Conservation (phyloP, 139 green algal genomes). For the Dunaliella sp. region DNA sequence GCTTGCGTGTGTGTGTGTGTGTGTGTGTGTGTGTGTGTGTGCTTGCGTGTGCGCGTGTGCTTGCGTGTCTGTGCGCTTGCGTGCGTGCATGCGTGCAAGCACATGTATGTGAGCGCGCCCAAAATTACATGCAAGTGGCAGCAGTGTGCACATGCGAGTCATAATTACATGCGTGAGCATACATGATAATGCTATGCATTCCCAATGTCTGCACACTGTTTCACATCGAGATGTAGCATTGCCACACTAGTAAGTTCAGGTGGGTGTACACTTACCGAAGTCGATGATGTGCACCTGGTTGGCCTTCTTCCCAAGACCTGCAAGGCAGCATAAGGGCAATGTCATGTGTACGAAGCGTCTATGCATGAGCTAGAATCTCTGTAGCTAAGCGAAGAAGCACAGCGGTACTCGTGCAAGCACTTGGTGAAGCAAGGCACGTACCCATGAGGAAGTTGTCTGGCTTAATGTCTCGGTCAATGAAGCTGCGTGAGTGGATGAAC, state of each 20-base stretch:
- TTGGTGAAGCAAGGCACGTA: not conserved
- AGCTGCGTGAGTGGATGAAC: slow-evolving; percentile 95
- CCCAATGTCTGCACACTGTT: not conserved
- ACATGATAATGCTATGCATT: not conserved
- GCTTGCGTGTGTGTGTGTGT: no score
- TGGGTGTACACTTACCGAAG: no score
- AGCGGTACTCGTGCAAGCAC: not conserved
- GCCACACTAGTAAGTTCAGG: slow-evolving; percentile 78
- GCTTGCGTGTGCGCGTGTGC: no score
- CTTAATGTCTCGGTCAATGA: slow-evolving; percentile 99
- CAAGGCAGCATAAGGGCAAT: not conserved
- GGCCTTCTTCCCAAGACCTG: slow-evolving; percentile 88
- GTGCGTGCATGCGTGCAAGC: no score
- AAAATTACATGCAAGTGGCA: no score
- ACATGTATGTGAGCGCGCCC: no score
- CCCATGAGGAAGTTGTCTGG: slow-evolving; percentile 98
- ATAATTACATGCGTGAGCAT: no score
- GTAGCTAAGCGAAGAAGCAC: not conserved
- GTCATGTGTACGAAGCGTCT: not conserved
- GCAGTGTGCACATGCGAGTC: no score
- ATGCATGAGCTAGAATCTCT: no score
- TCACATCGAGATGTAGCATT: not conserved
- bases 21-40: no score
- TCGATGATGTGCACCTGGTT: slow-evolving; percentile 99
- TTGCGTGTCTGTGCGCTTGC: no score